phyloP scores from a whole-genome alignment of 208 protist genomes.

The Vickermania ingenoplastis region DNA sequence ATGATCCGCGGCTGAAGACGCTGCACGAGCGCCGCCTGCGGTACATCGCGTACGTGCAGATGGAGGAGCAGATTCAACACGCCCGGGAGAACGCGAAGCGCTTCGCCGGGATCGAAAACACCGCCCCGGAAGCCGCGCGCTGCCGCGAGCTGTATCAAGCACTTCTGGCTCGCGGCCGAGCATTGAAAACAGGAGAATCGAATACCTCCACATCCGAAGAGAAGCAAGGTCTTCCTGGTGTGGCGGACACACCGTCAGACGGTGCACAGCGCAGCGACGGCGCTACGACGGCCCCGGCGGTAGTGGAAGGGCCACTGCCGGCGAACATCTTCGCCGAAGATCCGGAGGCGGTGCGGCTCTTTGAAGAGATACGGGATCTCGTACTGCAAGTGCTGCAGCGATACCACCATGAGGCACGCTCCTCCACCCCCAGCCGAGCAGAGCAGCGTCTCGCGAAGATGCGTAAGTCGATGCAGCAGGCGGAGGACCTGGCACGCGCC shows the following conservation, averaged over 20 bases:
- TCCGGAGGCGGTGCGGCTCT: conserved; percentile 39
- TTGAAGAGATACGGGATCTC: conserved; percentile 59
- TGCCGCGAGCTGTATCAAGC: conserved; percentile 41
- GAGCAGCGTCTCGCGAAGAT: conserved; percentile 11
- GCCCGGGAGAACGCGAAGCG: conserved; percentile 55
- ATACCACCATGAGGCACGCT: no score
- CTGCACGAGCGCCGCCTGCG: conserved; percentile 69
- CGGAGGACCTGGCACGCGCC: conserved; percentile 3
- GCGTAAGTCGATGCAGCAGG: conserved; percentile 10
- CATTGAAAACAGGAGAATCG: no score
- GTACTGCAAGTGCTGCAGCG: conserved; percentile 18
- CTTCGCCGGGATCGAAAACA: conserved; percentile 53
- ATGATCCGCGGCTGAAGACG: conserved; percentile 48
- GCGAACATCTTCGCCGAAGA: conserved; percentile 73
- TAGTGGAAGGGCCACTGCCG: no score
- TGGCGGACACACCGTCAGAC: no score
- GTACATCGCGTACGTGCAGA: conserved; percentile 76
- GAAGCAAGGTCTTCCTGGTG: no score
- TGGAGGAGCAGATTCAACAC: conserved; percentile 74
- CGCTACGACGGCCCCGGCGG: background rate
- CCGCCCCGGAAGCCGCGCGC: conserved; percentile 35
- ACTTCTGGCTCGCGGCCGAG: conserved; percentile 26
- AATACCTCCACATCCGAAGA: background rate
- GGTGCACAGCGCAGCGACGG: background rate
- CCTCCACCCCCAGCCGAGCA: conserved; percentile 6